phyloP scores from a whole-genome alignment of 1,139 yeast genomes.

The Pichia sp. region DNA sequence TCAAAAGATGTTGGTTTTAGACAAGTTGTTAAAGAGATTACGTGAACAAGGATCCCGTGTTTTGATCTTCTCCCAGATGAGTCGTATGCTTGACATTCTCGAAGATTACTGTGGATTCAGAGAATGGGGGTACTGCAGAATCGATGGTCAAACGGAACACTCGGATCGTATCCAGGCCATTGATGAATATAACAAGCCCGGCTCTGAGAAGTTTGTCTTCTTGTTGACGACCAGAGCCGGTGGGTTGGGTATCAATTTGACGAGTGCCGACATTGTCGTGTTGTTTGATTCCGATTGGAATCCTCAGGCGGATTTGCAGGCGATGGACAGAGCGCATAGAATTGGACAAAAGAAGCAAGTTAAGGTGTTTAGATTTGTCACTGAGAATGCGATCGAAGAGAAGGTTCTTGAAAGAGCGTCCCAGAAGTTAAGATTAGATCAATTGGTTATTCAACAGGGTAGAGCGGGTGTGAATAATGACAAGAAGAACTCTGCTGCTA shows the following conservation, averaged over 20 bases:
- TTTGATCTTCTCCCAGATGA: constrained; percentile 78
- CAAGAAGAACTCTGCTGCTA: constrained; percentile 34
- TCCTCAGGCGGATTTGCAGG: constrained; percentile 85
- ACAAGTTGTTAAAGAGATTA: constrained; percentile 60
- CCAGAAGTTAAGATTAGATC: constrained; percentile 74
- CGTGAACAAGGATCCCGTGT: constrained; percentile 72
- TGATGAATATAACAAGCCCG: constrained; percentile 74
- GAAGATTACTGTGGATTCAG: constrained; percentile 77
- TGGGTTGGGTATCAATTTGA: constrained; percentile 81
- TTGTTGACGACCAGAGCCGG: constrained; percentile 81
- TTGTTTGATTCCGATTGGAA: constrained; percentile 83
- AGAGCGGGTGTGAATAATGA: constrained; percentile 32
- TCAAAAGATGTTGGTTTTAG: constrained; percentile 70
- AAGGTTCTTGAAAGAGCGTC: constrained; percentile 79
- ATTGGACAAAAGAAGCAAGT: constrained; percentile 86
- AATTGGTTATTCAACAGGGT: constrained; percentile 80
- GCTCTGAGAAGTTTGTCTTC: constrained; percentile 66
- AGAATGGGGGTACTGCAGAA: constrained; percentile 67
- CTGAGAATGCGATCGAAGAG: constrained; percentile 81
- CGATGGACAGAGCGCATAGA: constrained; percentile 88
- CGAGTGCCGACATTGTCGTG: constrained; percentile 73
- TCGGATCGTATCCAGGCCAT: constrained; percentile 72
- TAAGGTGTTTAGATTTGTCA: constrained; percentile 69
- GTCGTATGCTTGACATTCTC: constrained; percentile 72
- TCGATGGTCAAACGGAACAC: constrained; percentile 82